phyloP scores from a whole-genome alignment of 2,329 filamentous ascomycete genomes.

The Diaporthe capsici region DNA sequence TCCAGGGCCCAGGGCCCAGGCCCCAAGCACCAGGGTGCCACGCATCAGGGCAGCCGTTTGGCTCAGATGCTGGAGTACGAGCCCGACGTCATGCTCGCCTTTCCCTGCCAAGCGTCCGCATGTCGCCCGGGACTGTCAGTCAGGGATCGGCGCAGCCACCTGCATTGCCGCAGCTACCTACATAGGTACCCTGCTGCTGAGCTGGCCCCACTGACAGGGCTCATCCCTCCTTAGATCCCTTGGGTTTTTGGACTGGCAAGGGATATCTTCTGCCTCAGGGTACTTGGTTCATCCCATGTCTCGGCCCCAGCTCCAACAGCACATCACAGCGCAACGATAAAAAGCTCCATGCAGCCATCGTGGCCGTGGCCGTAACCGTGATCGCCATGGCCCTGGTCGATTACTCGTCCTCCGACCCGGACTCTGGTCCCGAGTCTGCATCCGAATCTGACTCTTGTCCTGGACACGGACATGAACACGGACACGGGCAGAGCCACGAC shows the following conservation, averaged over 20 bases:
- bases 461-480: neutral
- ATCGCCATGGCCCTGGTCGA: constrained; percentile 56
- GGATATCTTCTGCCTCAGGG: neutral
- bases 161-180: constrained; percentile 4
- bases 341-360: neutral
- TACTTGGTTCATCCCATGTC: constrained; percentile 16
- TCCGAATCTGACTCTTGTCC: neutral
- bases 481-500: neutral
- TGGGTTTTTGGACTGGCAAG: neutral
- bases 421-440: constrained; percentile 10
- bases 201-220: constrained; percentile 23
- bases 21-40: neutral
- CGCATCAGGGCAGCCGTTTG: too few species aligned
- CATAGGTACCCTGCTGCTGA: neutral
- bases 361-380: neutral
- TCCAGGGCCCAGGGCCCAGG: neutral
- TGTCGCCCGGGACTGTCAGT: neutral
- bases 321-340: neutral
- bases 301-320: neutral
- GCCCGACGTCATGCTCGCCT: constrained; percentile 22
- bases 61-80: neutral
- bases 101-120: neutral
- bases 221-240: neutral
- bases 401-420: constrained; percentile 52
- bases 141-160: constrained; percentile 1